These are phyloP conservation scores for Penicillium polonicum DNA, from an alignment of 2,329 filamentous ascomycete genomes.

Conservation along the genomic window DNA sequence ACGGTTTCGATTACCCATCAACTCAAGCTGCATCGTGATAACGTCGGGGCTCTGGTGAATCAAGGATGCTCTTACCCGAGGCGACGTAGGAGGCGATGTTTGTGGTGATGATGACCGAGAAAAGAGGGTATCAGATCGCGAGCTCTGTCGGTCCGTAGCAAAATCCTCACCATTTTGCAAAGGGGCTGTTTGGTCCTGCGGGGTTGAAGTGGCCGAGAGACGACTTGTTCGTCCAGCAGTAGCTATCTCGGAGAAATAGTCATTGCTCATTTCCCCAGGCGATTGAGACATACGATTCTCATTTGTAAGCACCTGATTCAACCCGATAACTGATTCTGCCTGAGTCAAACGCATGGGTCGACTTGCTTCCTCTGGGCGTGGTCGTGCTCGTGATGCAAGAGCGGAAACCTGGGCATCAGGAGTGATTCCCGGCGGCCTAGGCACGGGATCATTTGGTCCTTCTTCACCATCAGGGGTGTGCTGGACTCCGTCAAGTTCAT, in stretches of 20 bases:
- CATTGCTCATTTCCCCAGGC: slow-evolving; percentile 38
- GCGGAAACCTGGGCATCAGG: slow-evolving; percentile 16
- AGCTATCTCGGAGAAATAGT: slow-evolving; percentile 31
- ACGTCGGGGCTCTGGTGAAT: slow-evolving; percentile 45
- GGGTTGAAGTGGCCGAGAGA: slow-evolving; percentile 13
- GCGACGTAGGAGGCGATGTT: slow-evolving; percentile 43
- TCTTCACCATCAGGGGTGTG: slow-evolving; percentile 9
- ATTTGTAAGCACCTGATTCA: slow-evolving; percentile 28
- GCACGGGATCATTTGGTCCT: slow-evolving; percentile 13
- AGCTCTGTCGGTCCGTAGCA: slow-evolving; percentile 27
- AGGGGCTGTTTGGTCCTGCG: slow-evolving; percentile 15
- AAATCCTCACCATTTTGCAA: slow-evolving; percentile 10
- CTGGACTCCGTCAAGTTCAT: slow-evolving; percentile 27
- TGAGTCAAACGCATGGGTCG: slow-evolving; percentile 11
- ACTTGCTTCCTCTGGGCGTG: slow-evolving; percentile 13
- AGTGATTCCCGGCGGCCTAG: slow-evolving; percentile 18
- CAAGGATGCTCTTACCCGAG: slow-evolving; percentile 43
- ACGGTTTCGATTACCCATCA: slow-evolving; percentile 36
- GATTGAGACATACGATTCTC: slow-evolving; percentile 41
- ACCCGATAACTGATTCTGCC: slow-evolving; percentile 7
- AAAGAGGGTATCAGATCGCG: slow-evolving; percentile 42
- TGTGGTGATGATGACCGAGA: slow-evolving; percentile 42
- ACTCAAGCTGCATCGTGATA: slow-evolving; percentile 46
- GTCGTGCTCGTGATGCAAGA: slow-evolving; percentile 4
- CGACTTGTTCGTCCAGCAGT: slow-evolving; percentile 26